Percentiles rank a stretch among this genome's conserved stretches.
Conservation (phyloP, 2,329 filamentous ascomycete genomes). For the Daldinia sp. region DNA sequence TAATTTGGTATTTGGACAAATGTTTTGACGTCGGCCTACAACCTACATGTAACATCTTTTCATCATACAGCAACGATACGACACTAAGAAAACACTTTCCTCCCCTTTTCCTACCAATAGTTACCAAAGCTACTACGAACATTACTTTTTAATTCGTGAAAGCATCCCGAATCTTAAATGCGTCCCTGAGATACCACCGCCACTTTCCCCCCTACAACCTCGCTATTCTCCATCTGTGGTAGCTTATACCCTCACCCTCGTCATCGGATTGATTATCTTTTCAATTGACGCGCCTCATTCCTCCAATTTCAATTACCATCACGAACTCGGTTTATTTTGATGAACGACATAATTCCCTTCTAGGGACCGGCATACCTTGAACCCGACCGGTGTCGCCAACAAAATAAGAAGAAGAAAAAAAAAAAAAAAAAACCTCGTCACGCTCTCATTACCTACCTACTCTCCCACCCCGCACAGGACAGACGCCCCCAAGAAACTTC, state of each 20-base stretch:
- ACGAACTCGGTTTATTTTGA: conserved; percentile 17
- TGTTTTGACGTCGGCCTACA: conserved; percentile 38
- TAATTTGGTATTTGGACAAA: conserved; percentile 15
- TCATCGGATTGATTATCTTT: conserved; percentile 11
- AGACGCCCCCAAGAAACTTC: conserved; percentile 6
- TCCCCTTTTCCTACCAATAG: not conserved
- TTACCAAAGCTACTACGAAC: not conserved
- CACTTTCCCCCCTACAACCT: conserved; percentile 6
- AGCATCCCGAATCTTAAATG: conserved; percentile 8
- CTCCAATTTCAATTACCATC: conserved; percentile 10
- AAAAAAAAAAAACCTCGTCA: conserved; percentile 26
- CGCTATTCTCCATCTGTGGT: conserved; percentile 18
- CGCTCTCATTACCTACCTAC: conserved; percentile 7
- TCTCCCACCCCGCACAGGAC: conserved; percentile 40
- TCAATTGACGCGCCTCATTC: conserved; percentile 27
- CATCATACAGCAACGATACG: conserved; percentile 3
- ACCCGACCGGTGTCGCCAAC: conserved; percentile 16
- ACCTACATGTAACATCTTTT: conserved; percentile 11
- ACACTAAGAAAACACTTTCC: not conserved
- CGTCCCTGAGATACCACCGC: conserved; percentile 18
- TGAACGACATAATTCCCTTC: conserved; percentile 3
- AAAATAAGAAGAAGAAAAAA: conserved; percentile 8
- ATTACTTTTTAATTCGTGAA: conserved; percentile 6
- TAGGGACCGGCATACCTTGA: conserved; percentile 11
- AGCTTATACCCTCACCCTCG: conserved; percentile 7